A percentile compares a stretch with the other conserved stretches of the same genome.
Evolutionary conservation across 768 basidiomycete genomes (phyloP).

Genomic region (Dictyophora rubrovolvata): DNA sequence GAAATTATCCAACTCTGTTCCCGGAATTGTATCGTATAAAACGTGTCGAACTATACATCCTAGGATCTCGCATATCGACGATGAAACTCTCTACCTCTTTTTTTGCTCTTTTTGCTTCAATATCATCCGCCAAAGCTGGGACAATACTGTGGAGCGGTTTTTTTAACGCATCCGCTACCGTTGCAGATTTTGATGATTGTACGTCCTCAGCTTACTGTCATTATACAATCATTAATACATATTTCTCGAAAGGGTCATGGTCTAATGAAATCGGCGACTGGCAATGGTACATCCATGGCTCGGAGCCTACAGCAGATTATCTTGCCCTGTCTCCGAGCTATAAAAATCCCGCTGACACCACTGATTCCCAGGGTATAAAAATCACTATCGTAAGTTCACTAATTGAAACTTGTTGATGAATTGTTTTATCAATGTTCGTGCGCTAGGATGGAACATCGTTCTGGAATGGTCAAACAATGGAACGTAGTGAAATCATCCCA

Average conservation of each 20-base stretch:
- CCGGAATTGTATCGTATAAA: background rate
- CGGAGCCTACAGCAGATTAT: slow-evolving; percentile 39
- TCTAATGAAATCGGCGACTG: slow-evolving; percentile 42
- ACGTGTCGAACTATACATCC: background rate
- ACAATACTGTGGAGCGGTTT: slow-evolving; percentile 46
- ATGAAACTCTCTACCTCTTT: background rate
- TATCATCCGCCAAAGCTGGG: slow-evolving; percentile 31
- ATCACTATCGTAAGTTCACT: slow-evolving; percentile 30
- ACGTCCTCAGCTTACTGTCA: background rate
- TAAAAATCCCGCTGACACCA: slow-evolving; percentile 49
- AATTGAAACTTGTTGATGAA: background rate
- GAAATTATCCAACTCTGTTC: background rate
- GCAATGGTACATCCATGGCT: slow-evolving; percentile 56
- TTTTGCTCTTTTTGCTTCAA: slow-evolving; percentile 14
- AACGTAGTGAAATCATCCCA: slow-evolving; percentile 28
- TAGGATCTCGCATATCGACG: background rate
- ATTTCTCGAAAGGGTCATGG: slow-evolving; percentile 39
- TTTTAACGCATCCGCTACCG: slow-evolving; percentile 38
- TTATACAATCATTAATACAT: background rate
- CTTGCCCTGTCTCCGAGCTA: slow-evolving; percentile 38
- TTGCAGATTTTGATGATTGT: slow-evolving; percentile 35
- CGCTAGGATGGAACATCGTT: slow-evolving; percentile 33
- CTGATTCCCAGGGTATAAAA: slow-evolving; percentile 41
- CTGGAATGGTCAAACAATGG: slow-evolving; percentile 45
- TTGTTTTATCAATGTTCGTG: background rate